Evolutionary conservation across 768 basidiomycete species (phyloP), one percentile per base, ranked within the genome.

Genomic region (Termitomyces sp.): DNA sequence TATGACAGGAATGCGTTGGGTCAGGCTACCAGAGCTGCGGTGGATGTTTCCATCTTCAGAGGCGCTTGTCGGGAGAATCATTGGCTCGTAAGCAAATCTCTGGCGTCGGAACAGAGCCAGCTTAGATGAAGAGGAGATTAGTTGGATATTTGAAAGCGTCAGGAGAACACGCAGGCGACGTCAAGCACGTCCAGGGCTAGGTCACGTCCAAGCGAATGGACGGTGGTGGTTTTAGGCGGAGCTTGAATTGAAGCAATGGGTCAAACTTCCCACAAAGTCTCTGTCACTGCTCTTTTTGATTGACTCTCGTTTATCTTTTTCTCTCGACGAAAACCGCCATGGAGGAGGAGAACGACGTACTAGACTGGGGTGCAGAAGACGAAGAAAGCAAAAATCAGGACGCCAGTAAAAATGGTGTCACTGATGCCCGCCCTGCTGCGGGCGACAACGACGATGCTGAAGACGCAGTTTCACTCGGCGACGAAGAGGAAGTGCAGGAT

Each of bases 1-100:
- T 61, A 94, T 88, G 37, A 89, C 74, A 17, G 91, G 91, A 24
- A 94, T 72, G 19, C 89, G 84, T 42, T 77, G 78, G 3, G 81
- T 73, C 45, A 75, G 62, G 47, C 73, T 66, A 46, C 65, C 65
- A 55, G 73, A 70, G 40, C 66, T 60, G 41, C 70, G 68, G 53
- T 68, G 61, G 35, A 68, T 62, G 45, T 56, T 62, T 50, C 75
- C 76, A 55, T 77, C 74, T 62, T 77, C 76, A 48, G 75, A 67
- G 58, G 70, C 63, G 59, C 58, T 72, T 53, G 70, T 71, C 43
- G 74, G 75, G 49, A 76, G 71, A 61, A 73, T 68, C 72, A 74
- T 75, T 35, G 65, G 65, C 53, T 64, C 63, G 65, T 70, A 65
- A 60, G 67, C 59, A 51, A 64, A 55, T 60, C 63, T 66, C 45